These are phyloP conservation scores for Beauveria sp. DNA, from an alignment of 2,329 filamentous ascomycete genomes.

Conservation along the genomic window DNA sequence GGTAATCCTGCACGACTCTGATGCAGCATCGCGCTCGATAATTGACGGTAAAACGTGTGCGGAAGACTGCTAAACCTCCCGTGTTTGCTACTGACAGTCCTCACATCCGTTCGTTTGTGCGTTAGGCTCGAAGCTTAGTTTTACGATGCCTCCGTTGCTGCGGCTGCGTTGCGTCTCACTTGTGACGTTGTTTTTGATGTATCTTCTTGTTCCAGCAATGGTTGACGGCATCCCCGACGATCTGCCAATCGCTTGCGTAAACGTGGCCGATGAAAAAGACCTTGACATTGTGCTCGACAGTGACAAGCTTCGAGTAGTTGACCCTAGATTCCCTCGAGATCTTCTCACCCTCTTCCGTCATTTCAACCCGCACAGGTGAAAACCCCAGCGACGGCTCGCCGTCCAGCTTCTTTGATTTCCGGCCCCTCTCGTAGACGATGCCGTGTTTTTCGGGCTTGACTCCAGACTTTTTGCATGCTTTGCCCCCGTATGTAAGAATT, in stretches of 20 bases:
- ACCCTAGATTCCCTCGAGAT: slow-evolving; percentile 44
- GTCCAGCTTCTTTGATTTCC: slow-evolving; percentile 25
- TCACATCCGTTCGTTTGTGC: not conserved
- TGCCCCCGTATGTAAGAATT: slow-evolving; percentile 46
- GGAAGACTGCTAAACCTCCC: not conserved
- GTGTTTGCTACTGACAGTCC: not conserved
- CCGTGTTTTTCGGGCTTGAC: slow-evolving; percentile 46
- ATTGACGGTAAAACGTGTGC: not conserved
- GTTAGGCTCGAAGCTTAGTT: not conserved
- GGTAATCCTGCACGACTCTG: not conserved
- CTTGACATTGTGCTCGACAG: slow-evolving; percentile 49
- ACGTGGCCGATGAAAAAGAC: slow-evolving; percentile 51
- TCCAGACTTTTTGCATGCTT: slow-evolving; percentile 45
- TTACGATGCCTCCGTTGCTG: not conserved
- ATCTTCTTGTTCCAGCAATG: slow-evolving; percentile 41
- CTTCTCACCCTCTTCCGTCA: slow-evolving; percentile 35
- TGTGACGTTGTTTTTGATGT: slow-evolving; percentile 23
- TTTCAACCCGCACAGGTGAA: slow-evolving; percentile 34
- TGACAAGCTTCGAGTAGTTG: slow-evolving; percentile 50
- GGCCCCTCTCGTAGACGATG: slow-evolving; percentile 35
- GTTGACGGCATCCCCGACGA: slow-evolving; percentile 38
- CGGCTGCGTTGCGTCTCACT: not conserved
- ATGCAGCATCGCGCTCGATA: not conserved
- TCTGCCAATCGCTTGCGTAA: slow-evolving; percentile 28
- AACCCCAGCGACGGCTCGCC: slow-evolving; percentile 43